Evolutionary conservation across 2,329 filamentous ascomycete species (phyloP), one percentile per base, ranked within the genome.

Genomic region (Cryphonectria carpinicola): DNA sequence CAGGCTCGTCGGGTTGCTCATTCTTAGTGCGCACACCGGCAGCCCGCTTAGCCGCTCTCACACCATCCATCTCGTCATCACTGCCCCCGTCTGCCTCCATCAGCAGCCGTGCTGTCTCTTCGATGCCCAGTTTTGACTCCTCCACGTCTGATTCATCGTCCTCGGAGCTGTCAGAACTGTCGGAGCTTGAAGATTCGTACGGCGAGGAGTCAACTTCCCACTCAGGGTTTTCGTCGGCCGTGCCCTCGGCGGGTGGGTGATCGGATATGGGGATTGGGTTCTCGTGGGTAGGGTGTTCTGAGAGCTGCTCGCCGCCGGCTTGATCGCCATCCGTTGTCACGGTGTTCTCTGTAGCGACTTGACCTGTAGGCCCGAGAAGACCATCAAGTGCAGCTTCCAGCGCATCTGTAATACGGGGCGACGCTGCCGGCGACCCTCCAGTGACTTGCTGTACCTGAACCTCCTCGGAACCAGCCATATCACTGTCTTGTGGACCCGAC

Each of bases 191-290:
- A 7, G 91, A 93, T 76, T 90, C 89, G 77, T 92, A 92, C 0
- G 92, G 92, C 0, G 91, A 93, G 1, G 92, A 94, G 76, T 95
- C 93, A 10, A 86, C 83, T 78, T 97, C 93, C 93, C 94, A 98
- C 80, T 98, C 95, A 3, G 92, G 90, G 61, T 92, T 84, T 22
- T 72, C 74, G 37, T 73, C 73, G 17, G 63, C 66, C 8, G 37
- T 64, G 19, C 46, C 63, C 35, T 66, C 62, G 13, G 17, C 66
- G 1, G 35, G 37, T 32, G 67, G 54, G 25, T 35, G 35, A 41
- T 43, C 70, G 8, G 63, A 41, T 11, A n/a, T 7, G 32, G 25
- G 46, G 37, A 17, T 35, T 14, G 11, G 67, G 22, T 25, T 25
- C 43, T 41, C 60, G 22, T 41, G 7, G 7, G 14, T 25, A 22